Evolutionary conservation across 352 stramenopile genomes (phyloP), one percentile per base, ranked within the genome.

Genomic region (Sclerospora graminicola): DNA sequence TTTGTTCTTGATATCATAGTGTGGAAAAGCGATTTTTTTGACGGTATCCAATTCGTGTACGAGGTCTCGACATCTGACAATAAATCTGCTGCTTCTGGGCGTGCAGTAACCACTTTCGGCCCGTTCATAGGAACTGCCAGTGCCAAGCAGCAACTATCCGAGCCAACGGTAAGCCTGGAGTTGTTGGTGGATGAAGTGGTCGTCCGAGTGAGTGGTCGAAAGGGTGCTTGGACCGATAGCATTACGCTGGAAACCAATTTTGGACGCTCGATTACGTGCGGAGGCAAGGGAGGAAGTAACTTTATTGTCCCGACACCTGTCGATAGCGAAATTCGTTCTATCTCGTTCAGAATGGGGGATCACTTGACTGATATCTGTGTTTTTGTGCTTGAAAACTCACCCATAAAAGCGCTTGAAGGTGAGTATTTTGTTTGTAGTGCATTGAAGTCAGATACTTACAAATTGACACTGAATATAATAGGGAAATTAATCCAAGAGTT

Each of bases 211-310:
- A 57, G 56, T 38, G 80, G 80, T 10, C 66, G 72, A 1, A 87
- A 84, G 23, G 80, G 80, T 5, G 77, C 75, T 34, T 92, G 80
- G 80, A 88, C 54, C 2, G 80, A 92, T 35, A 60, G 45, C 14
- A 39, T 92, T n/a, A 47, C 45, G 1, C 24, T 92, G 8, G 44
- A 62, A 19, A 92, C 80, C 24, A 92, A 67, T 43, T 86, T 86
- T 52, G 74, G 66, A 1, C 80, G 77, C 5, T 45, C 46, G 0
- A 14, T 85, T 4, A 56, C 38, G 0, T 87, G 69, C 24, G 80
- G 80, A 20, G 77, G 80, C 3, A 71, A 50, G 23, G 80, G 77
- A 8, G 80, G 80, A 3, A 62, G 57, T 1, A 60, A 68, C 2
- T 92, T 92, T 50, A 35, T 41, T 2, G 46, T 88, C 1, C 4